phyloP scores from a whole-genome alignment of 495 filamentous ascomycete species.

The Penicillium alfredii region DNA sequence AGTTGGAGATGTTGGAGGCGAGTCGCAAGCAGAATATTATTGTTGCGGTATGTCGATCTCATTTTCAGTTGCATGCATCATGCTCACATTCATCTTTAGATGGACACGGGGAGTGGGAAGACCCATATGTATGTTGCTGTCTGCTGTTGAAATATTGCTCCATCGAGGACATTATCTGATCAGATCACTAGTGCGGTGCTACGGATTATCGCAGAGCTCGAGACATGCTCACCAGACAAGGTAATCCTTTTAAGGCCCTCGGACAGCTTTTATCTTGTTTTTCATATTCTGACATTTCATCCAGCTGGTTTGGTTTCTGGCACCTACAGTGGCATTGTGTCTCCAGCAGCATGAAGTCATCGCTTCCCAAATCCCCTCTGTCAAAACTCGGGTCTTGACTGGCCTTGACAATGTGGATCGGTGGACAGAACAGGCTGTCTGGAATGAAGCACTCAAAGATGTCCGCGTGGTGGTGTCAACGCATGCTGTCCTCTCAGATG shows the following conservation, averaged over 20 bases:
- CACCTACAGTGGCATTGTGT: constrained; percentile 70
- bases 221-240: constrained; percentile 52
- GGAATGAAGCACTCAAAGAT: constrained; percentile 65
- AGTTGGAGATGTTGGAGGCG: constrained; percentile 84
- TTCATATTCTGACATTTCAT: constrained; percentile 4
- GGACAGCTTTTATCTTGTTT: neutral
- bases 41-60: constrained; percentile 56
- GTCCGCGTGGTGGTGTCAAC: constrained; percentile 73
- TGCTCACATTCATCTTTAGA: constrained; percentile 45
- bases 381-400: constrained; percentile 57
- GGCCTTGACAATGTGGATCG: constrained; percentile 65
- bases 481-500: constrained; percentile 70
- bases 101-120: constrained; percentile 93
- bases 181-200: constrained; percentile 62
- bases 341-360: constrained; percentile 67
- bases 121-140: constrained; percentile 67
- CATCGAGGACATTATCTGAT: constrained; percentile 4
- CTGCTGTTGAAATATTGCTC: neutral
- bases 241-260: constrained; percentile 36
- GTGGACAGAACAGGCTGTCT: constrained; percentile 66
- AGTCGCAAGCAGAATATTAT: constrained; percentile 77
- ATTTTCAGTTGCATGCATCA: neutral
- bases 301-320: constrained; percentile 80
- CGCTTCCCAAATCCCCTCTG: constrained; percentile 52
- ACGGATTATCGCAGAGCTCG: constrained; percentile 72